A percentile compares a stretch with the other conserved stretches of the same genome.
Evolutionary conservation across 108 stramenopile genomes (phyloP).

Genomic region (Seminavis robusta): DNA sequence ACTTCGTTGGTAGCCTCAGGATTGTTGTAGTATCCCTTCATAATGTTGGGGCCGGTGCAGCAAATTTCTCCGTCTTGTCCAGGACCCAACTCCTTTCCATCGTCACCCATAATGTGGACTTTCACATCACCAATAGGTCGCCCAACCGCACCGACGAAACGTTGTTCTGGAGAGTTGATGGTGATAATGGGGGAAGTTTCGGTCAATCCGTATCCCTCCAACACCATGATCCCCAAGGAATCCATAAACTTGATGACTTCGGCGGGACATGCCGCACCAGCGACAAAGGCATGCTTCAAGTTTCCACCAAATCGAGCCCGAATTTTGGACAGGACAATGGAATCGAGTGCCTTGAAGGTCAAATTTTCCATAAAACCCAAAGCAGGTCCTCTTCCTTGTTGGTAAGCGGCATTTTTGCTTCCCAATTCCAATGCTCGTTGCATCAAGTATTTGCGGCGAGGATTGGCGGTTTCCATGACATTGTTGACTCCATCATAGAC

Average conservation of each 20-base stretch:
- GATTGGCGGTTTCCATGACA: conserved; percentile 62
- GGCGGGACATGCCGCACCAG: conserved; percentile 85
- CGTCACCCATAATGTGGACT: conserved; percentile 66
- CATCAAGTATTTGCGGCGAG: conserved; percentile 65
- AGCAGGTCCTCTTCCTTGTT: conserved; percentile 32
- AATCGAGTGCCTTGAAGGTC: conserved; percentile 62
- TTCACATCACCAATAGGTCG: conserved; percentile 66
- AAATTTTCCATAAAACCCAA: conserved; percentile 46
- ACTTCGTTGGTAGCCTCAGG: conserved; percentile 91
- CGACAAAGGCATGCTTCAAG: conserved; percentile 71
- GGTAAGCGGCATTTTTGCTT: conserved; percentile 39
- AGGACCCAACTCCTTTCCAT: conserved; percentile 51
- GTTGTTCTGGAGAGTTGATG: conserved; percentile 64
- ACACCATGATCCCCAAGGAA: conserved; percentile 83
- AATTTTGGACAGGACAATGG: conserved; percentile 82
- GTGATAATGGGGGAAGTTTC: conserved; percentile 90
- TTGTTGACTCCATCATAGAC: conserved; percentile 93
- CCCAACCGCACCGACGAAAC: conserved; percentile 76
- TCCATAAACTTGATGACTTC: conserved; percentile 93
- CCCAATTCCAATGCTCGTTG: conserved; percentile 64
- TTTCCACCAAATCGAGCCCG: conserved; percentile 89
- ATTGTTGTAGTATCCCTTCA: conserved; percentile 93
- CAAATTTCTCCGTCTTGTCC: conserved; percentile 91
- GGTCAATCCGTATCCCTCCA: conserved; percentile 92
- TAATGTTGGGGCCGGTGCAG: conserved; percentile 88